Base-by-base conservation (phyloP, 345 rosid species). In the Euphorbia peplus region DNA sequence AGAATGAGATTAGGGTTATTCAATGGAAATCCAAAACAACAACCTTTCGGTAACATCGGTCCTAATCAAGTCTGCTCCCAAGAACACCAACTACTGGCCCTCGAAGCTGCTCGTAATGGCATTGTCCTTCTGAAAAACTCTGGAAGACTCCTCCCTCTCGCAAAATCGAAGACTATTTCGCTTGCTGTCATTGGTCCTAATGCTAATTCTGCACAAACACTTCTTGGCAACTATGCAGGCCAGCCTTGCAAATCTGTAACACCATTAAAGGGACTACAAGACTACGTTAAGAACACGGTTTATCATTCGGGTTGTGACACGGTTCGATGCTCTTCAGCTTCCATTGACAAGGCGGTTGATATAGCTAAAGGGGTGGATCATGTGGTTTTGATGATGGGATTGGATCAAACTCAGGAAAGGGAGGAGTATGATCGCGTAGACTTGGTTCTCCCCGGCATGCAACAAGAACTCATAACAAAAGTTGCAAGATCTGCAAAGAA, bases 1-100 rank as follows among this genome's bases (percentile, higher is more conserved):
- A 84, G 96, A 63, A 90, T 95, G 80, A 86, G 97, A 81, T 83
- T 91, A 69, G 99, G 99, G 28, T 92, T 89, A 46, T 91, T 93
- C 79, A 69, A 87, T 59, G 97, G 99, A 48, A 75, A 85, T 72
- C 95, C 97, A 12, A 58, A 26, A 0, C 68, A 75, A 22, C 87
- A 56, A 48, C 92, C 84, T 15, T 89, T 82, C 46, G 95, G 96
- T 35, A 74, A 81, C 78, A 85, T 91, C 22, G 87, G 88, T 54
- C 76, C 88, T 6, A 82, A 81, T 61, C 79, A 82, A 53, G 81
- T 84, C 53, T 93, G 99, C 81, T 83, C 91, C 53, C 77, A 78
- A 10, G 80, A 83, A 70, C 97, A 93, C 78, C 88, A 84, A 70
- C 78, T 75, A 24, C 79, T 93, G 64, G 97, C 97, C n/a, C 91